A percentile compares a stretch with the other conserved stretches of the same genome.
phyloP scores from a whole-genome alignment of 305 asterid species.

The Solanum hybrid region DNA sequence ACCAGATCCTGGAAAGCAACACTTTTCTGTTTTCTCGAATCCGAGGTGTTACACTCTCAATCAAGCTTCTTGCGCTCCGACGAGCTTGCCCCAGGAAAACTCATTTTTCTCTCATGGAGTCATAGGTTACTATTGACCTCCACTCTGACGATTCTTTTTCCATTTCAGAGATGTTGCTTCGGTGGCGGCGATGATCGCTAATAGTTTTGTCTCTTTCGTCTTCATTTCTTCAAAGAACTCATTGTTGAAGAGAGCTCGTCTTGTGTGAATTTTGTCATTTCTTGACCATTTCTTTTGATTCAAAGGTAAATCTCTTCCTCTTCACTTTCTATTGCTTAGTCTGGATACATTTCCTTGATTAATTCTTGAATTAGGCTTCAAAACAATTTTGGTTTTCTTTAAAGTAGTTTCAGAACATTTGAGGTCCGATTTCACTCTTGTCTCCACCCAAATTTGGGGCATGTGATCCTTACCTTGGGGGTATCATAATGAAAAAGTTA shows the following conservation, averaged over 20 bases:
- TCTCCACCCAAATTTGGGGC: neutral
- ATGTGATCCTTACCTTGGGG: neutral
- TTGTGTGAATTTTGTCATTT: neutral
- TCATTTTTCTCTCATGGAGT: neutral
- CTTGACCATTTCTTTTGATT: neutral
- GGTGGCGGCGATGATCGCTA: neutral
- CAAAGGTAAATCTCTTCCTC: neutral
- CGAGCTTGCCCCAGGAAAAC: neutral
- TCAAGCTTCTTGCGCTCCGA: neutral
- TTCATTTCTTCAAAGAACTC: neutral
- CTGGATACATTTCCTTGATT: neutral
- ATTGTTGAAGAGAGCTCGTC: neutral
- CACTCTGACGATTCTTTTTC: neutral
- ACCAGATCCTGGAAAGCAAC: too few species aligned
- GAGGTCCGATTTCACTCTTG: neutral
- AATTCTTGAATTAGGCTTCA: neutral
- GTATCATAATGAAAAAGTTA: neutral
- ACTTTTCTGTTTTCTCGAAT: too few species aligned
- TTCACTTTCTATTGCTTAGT: neutral
- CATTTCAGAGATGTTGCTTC: neutral
- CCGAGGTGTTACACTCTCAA: too few species aligned
- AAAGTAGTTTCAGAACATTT: neutral
- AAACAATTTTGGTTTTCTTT: neutral
- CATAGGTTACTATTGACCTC: neutral
- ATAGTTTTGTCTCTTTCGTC: neutral